phyloP scores from a whole-genome alignment of 495 filamentous ascomycete genomes.

The Penicillium taxi region DNA sequence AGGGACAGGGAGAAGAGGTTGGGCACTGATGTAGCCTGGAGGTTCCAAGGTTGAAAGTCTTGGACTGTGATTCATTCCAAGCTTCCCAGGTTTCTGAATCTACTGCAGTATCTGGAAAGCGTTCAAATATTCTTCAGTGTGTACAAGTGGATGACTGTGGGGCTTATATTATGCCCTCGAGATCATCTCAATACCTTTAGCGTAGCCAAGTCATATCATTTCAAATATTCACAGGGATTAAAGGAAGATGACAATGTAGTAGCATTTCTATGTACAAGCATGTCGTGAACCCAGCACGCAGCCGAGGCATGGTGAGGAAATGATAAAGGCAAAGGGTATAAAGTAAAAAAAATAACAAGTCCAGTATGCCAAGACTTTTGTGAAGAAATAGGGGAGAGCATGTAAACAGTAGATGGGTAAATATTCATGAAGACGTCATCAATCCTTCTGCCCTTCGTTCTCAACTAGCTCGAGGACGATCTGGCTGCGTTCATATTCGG shows the following conservation, averaged over 20 bases:
- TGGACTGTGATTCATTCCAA: too few species aligned
- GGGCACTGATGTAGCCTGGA: too few species aligned
- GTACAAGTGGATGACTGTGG: too few species aligned
- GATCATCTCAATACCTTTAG: too few species aligned
- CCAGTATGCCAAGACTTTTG: neutral
- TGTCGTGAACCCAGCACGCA: slow-evolving; percentile 12
- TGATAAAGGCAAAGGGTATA: slow-evolving; percentile 5
- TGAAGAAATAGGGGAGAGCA: neutral
- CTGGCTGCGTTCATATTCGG: slow-evolving; percentile 69
- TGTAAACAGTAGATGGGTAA: neutral
- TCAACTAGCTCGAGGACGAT: slow-evolving; percentile 86
- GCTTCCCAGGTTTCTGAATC: too few species aligned
- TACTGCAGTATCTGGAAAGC: too few species aligned
- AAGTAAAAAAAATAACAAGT: slow-evolving; percentile 1
- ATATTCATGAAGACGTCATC: neutral
- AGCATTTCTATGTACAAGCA: slow-evolving; percentile 25
- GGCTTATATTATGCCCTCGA: too few species aligned
- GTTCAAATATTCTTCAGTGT: too few species aligned
- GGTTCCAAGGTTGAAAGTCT: too few species aligned
- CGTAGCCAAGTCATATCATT: too few species aligned
- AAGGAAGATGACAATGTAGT: slow-evolving; percentile 12
- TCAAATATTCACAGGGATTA: too few species aligned
- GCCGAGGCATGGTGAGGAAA: slow-evolving; percentile 1
- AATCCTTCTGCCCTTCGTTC: slow-evolving; percentile 87
- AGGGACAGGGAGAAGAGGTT: too few species aligned